Conservation (phyloP, 2,329 filamentous ascomycete genomes). For the Alternaria sp. region DNA sequence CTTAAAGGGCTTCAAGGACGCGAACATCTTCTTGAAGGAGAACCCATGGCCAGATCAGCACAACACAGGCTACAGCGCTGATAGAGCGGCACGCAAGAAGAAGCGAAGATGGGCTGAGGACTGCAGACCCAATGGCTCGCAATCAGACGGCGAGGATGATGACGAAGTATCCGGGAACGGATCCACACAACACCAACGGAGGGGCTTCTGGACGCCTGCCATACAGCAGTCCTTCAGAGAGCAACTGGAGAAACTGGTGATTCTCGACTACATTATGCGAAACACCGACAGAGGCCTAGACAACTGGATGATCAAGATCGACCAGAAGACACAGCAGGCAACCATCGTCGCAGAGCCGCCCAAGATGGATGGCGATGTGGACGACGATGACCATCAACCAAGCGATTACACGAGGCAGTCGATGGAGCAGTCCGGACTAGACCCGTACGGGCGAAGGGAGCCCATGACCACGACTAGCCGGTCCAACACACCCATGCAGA, state of each 20-base stretch:
- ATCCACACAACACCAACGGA: conserved; percentile 52
- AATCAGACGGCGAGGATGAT: conserved; percentile 70
- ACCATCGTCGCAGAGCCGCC: conserved; percentile 87
- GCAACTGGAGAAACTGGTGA: conserved; percentile 95
- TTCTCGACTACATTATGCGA: conserved; percentile 98
- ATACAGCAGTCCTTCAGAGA: conserved; percentile 93
- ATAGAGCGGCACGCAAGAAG: conserved; percentile 72
- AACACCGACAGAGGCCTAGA: conserved; percentile 97
- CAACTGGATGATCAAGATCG: conserved; percentile 99
- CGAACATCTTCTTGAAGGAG: conserved; percentile 92
- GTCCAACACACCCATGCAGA: conserved; percentile 64
- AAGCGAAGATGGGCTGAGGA: conserved; percentile 77
- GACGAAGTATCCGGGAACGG: conserved; percentile 50
- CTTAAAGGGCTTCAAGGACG: conserved; percentile 95
- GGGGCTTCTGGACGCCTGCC: conserved; percentile 85
- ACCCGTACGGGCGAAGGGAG: conserved; percentile 78
- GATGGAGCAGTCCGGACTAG: conserved; percentile 58
- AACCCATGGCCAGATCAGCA: conserved; percentile 97
- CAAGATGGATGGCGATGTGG: conserved; percentile 62
- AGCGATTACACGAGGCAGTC: conserved; percentile 69
- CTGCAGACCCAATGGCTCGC: conserved; percentile 73
- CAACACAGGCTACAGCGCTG: conserved; percentile 71
- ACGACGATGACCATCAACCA: conserved; percentile 52
- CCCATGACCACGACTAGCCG: conserved; percentile 80
- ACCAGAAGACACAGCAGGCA: conserved; percentile 82